Base-by-base conservation (phyloP, 2,329 filamentous ascomycete genomes). In the Fusarium chuoi region DNA sequence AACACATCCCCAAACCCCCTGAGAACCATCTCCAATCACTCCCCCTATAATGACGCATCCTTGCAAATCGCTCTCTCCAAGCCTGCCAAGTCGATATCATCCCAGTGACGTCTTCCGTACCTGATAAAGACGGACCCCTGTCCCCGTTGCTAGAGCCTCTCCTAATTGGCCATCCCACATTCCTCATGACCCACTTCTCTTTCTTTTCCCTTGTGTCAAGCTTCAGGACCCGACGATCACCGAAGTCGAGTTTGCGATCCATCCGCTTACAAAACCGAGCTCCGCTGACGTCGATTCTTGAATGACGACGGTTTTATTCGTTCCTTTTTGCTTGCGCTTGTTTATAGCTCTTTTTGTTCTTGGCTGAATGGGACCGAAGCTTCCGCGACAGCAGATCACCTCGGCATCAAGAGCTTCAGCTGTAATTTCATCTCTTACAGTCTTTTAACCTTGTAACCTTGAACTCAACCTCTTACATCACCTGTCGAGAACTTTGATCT, bases 91-190 rank as follows among this genome's bases (percentile, higher is more conserved):
- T 70, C 57, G 28, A 51, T 41, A 72, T 58, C 52, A 45, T 60
- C 59, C 62, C 52, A 66, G 74, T 75, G 74, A 75, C 74, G 74
- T 75, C 66, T 65, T 65, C 66, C 54, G 73, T 76, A 64, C 73
- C 70, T 76, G 64, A 54, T 41, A 51, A 59, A 54, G 54, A 54
- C 69, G 68, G 69, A 65, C 69, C 74, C 74, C 71, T 77, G 72
- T 65, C 56, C 66, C 68, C 62, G 54, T 30, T 12, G 3, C 33
- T 38, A 51, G 41, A 44, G 3, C 17, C 24, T n/a, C 58, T 26
- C 36, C 36, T 60, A 18, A 77, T 76, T 76, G 75, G 75, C 14
- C 54, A 58, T 44, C 39, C 33, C 24, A 30, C 52, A 13, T 58
- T 41, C 68, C 62, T 71, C 57, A 54, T 72, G 71, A 60, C 55